Evolutionary conservation across 495 filamentous ascomycete genomes (phyloP).

Genomic region (Pseudevernia furfuracea): DNA sequence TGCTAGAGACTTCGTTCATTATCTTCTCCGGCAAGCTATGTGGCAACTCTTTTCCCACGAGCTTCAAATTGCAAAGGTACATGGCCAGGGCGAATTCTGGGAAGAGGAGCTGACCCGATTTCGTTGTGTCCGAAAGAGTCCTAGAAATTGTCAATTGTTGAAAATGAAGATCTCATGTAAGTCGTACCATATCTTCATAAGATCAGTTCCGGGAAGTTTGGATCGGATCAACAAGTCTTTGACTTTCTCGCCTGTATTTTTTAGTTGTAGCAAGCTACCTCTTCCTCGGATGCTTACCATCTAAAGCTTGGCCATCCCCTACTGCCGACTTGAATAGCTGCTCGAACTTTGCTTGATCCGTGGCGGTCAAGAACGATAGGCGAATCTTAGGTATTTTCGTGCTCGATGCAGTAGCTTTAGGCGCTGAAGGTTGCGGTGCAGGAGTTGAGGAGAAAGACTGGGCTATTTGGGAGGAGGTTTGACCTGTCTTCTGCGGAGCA

Average conservation of each 20-base stretch:
- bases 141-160: slow-evolving; percentile 35
- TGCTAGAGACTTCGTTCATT: slow-evolving; percentile 94
- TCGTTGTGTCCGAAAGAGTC: slow-evolving; percentile 94
- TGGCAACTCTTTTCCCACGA: slow-evolving; percentile 79
- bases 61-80: slow-evolving; percentile 94
- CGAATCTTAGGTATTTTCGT: slow-evolving; percentile 89
- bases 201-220: slow-evolving; percentile 69
- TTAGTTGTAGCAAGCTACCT: slow-evolving; percentile 21
- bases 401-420: slow-evolving; percentile 38
- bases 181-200: slow-evolving; percentile 77
- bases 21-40: slow-evolving; percentile 69
- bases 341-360: slow-evolving; percentile 96
- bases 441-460: slow-evolving; percentile 66
- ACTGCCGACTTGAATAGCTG: slow-evolving; percentile 95
- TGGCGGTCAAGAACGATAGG: slow-evolving; percentile 88
- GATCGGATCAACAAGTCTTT: slow-evolving; percentile 82
- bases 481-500: slow-evolving; percentile 53
- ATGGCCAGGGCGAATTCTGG: slow-evolving; percentile 97
- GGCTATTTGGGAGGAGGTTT: slow-evolving; percentile 76
- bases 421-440: slow-evolving; percentile 43
- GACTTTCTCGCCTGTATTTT: slow-evolving; percentile 62
- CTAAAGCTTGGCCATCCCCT: slow-evolving; percentile 76
- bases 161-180: neutral
- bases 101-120: slow-evolving; percentile 92
- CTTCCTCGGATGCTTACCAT: slow-evolving; percentile 43